Evolutionary conservation across 192 early-diverging fungal genomes (phyloP).

Genomic region (Linderina pennispora): DNA sequence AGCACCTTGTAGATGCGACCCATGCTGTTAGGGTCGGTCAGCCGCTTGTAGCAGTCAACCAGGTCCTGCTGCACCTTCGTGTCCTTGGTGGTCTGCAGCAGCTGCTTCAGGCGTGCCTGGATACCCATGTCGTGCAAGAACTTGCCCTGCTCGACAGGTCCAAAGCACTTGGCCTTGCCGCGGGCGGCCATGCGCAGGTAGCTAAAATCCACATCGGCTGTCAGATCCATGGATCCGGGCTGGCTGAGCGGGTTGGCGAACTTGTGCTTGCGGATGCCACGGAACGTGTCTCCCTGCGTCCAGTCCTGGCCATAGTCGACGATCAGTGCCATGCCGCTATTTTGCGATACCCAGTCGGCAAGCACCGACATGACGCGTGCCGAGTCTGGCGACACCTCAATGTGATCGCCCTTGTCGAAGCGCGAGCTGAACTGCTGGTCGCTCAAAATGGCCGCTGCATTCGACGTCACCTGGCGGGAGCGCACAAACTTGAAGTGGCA

Average conservation of each 20-base stretch:
- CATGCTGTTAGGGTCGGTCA: constrained; percentile 75
- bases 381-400: constrained; percentile 84
- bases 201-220: constrained; percentile 87
- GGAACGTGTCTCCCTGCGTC: constrained; percentile 67
- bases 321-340: constrained; percentile 67
- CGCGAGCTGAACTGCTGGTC: constrained; percentile 36
- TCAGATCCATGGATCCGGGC: constrained; percentile 86
- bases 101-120: constrained; percentile 58
- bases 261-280: constrained; percentile 81
- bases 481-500: constrained; percentile 75
- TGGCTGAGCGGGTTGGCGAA: constrained; percentile 69
- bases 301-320: constrained; percentile 90
- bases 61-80: constrained; percentile 52
- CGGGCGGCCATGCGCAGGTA: constrained; percentile 57
- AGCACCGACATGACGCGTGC: constrained; percentile 60
- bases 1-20: constrained; percentile 83
- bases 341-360: constrained; percentile 57
- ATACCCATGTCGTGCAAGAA: constrained; percentile 82
- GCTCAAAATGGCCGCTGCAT: constrained; percentile 38
- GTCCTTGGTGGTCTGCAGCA: constrained; percentile 54
- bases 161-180: constrained; percentile 51
- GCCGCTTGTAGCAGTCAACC: constrained; percentile 62
- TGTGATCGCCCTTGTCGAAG: constrained; percentile 63
- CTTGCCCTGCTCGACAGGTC: constrained; percentile 73
- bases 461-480: constrained; percentile 53